phyloP scores from a whole-genome alignment of 1,284 basidiomycete species.

The Apiotrichum montevideense region DNA sequence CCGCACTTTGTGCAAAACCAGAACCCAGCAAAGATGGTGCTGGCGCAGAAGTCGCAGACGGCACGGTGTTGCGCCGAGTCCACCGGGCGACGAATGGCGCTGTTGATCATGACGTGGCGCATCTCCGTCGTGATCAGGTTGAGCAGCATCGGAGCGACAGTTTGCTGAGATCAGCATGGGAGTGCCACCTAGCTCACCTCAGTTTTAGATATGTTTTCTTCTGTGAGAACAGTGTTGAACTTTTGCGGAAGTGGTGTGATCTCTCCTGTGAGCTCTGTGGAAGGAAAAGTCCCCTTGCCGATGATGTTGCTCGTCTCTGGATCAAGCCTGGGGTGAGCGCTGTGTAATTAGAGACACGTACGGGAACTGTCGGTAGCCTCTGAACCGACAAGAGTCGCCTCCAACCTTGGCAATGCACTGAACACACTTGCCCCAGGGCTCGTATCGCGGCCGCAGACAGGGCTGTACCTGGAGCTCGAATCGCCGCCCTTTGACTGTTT shows the following conservation, averaged over 20 bases:
- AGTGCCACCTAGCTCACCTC: constrained; percentile 27
- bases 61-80: constrained; percentile 68
- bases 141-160: constrained; percentile 63
- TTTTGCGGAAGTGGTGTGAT: constrained; percentile 30
- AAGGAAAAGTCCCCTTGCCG: constrained; percentile 35
- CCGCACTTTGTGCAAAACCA: constrained; percentile 89
- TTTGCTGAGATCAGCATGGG: constrained; percentile 31
- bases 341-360: constrained; percentile 16
- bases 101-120: constrained; percentile 57
- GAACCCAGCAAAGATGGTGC: constrained; percentile 79
- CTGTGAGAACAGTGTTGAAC: constrained; percentile 36
- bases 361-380: constrained; percentile 38
- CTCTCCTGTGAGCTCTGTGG: constrained; percentile 22
- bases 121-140: constrained; percentile 64
- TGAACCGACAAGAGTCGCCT: constrained; percentile 42
- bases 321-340: constrained; percentile 26
- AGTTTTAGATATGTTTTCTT: constrained; percentile 26
- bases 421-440: constrained; percentile 37
- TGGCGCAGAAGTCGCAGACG: constrained; percentile 86
- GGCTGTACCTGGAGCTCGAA: constrained; percentile 30
- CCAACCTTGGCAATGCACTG: constrained; percentile 38
- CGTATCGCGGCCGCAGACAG: constrained; percentile 35
- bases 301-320: constrained; percentile 33
- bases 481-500: constrained; percentile 24
- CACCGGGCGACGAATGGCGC: constrained; percentile 63